Base-by-base conservation (phyloP, 768 basidiomycete genomes). In the Pleurotus tuber-regium region DNA sequence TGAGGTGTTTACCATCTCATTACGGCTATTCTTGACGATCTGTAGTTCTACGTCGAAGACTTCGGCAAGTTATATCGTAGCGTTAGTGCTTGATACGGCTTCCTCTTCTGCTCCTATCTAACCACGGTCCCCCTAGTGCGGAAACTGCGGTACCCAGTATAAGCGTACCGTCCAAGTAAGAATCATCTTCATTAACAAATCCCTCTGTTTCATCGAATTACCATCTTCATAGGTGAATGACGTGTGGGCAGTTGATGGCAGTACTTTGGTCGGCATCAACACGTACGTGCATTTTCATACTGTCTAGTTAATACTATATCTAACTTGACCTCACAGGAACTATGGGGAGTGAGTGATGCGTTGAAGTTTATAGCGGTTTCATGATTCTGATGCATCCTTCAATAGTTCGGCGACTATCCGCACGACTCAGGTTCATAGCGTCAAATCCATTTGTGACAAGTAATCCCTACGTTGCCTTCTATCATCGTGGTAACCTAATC, bases 11-110 rank as follows among this genome's bases (percentile, higher is more conserved):
- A 12, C 18, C 14, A 19, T 44, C 21, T 23, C n/a, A 14, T 16
- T 19, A 18, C 4, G 10, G 23, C n/a, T 40, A 9, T 28, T 21
- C 29, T 42, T 23, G 14, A 26, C 14, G 29, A 10, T 9, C 21
- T 8, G 8, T 30, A 70, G 69, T 72, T 72, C 68, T 72, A 72
- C 43, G 69, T 63, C 8, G 69, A 71, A 57, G 66, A 71, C 57
- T 71, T 71, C 46, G 70, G 70, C 26, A 72, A 72, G 52, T 61
- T 72, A 43, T 72, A 71, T 52, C 66, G 70, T 16, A 67, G 66
- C 55, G 66, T 67, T 46, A 21, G 63, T 52, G 14, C 29, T 30
- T n/a, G n/a, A n/a, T n/a, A n/a, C n/a, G n/a, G n/a, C n/a, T n/a
- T n/a, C n/a, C n/a, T n/a, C n/a, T n/a, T n/a, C n/a, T n/a, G n/a